Percentiles rank a stretch among this genome's conserved stretches.
Conservation (phyloP, 1,139 yeast species). For the Pichia sp. region DNA sequence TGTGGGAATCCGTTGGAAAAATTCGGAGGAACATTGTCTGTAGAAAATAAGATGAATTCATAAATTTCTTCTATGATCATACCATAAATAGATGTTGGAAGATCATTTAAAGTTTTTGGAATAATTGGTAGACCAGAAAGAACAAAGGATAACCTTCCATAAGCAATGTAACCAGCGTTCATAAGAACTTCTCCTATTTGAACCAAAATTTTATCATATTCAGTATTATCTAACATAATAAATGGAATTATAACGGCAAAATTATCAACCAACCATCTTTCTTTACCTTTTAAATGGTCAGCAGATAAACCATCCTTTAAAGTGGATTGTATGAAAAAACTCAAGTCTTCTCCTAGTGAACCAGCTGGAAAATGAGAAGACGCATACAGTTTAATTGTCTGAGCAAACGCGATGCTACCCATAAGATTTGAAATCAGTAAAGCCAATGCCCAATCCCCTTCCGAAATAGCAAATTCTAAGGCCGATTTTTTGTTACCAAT, state of each 20-base stretch:
- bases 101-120: slow-evolving; percentile 25
- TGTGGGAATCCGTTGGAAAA: slow-evolving; percentile 43
- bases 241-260: slow-evolving; percentile 26
- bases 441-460: slow-evolving; percentile 75
- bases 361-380: slow-evolving; percentile 34
- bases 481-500: slow-evolving; percentile 67
- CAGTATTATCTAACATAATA: slow-evolving; percentile 24
- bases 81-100: slow-evolving; percentile 34
- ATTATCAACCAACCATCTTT: slow-evolving; percentile 26
- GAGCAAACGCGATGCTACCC: slow-evolving; percentile 57
- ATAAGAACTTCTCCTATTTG: slow-evolving; percentile 50
- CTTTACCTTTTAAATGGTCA: slow-evolving; percentile 22
- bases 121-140: slow-evolving; percentile 28
- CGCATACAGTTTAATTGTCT: slow-evolving; percentile 48
- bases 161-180: slow-evolving; percentile 31
- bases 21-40: slow-evolving; percentile 27
- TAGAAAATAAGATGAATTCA: slow-evolving; percentile 45
- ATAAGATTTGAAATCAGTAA: slow-evolving; percentile 61
- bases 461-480: slow-evolving; percentile 51
- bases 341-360: slow-evolving; percentile 24
- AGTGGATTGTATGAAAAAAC: slow-evolving; percentile 26
- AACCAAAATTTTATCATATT: slow-evolving; percentile 40
- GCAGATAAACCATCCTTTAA: slow-evolving; percentile 15
- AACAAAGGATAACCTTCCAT: slow-evolving; percentile 22
- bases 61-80: slow-evolving; percentile 63